Evolutionary conservation across 225 moss, liverwort and hornwort species (phyloP), one percentile per base, ranked within the genome.

Genomic region (Physcomitrium patens): DNA sequence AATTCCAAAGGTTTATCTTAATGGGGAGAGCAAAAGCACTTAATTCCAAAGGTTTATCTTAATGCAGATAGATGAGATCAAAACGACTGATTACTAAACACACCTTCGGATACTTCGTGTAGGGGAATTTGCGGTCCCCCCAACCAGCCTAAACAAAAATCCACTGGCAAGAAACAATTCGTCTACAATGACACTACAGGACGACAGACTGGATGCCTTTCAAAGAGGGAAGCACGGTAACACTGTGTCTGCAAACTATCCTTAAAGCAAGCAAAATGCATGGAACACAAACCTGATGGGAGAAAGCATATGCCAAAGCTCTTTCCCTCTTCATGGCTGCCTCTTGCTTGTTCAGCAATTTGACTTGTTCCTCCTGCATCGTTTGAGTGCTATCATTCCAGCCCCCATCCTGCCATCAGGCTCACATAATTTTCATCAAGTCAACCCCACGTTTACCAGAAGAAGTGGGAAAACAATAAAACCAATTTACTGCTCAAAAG

Each of bases 301-400:
- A 93, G 65, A 96, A 96, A 9, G 96, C 91, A 74, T 96, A 96
- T 8, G 96, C 90, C 81, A 93, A 81, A 63, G 96, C 93, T 78
- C 96, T 68, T 83, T 96, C 96, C 47, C 92, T 94, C 78, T 91
- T 96, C 52, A 89, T 87, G 47, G 91, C 91, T 7, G 92, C 96
- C 57, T 90, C 96, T 72, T 96, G 90, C 54, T 76, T 83, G 78
- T 75, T 79, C 11, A 84, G 79, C 58, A 81, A 74, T 77, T 91
- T 92, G 0, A 86, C 86, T 5, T 91, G 84, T 66, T 89, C 88
- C 69, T 85, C 92, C 79, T 94, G 89, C 68, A 92, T 47, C 8
- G 92, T 92, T 37, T 87, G 92, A 54, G 89, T 96, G 72, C 88
- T 96, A 57, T 94, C 93, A 54, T 96, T 91, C 96, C 93, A 96